Evolutionary conservation across 2,329 filamentous ascomycete genomes (phyloP).

Genomic region (Colletotrichum musae): DNA sequence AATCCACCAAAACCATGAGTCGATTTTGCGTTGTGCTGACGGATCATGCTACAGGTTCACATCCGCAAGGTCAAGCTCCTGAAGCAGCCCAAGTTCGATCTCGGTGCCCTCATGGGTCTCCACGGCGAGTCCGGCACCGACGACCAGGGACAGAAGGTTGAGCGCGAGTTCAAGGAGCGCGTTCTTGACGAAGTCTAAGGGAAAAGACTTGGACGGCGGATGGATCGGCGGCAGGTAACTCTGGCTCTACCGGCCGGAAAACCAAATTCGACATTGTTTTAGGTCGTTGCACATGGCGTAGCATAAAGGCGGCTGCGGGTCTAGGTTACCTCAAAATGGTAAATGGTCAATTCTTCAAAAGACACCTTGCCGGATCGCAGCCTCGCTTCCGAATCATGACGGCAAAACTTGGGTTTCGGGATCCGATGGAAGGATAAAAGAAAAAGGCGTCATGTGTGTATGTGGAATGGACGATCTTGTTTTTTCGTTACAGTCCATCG

Average conservation of each 20-base stretch:
- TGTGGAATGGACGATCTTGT: conserved; percentile 33
- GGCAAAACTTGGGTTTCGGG: conserved; percentile 37
- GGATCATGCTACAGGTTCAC: conserved; percentile 78
- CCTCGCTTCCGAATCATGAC: conserved; percentile 38
- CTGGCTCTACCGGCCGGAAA: conserved; percentile 40
- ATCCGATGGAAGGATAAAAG: conserved; percentile 28
- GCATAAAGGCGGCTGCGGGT: conserved; percentile 59
- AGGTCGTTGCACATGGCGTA: conserved; percentile 61
- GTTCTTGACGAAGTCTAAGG: conserved; percentile 94
- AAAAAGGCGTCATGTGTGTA: conserved; percentile 37
- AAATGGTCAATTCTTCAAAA: conserved; percentile 42
- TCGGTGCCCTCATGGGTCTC: conserved; percentile 94
- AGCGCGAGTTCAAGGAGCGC: conserved; percentile 99
- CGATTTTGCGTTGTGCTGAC: too few relatives aligned
- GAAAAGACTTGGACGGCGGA: conserved; percentile 57
- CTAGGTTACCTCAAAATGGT: conserved; percentile 53
- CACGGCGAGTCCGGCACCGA: conserved; percentile 98
- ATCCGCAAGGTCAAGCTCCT: conserved; percentile 99
- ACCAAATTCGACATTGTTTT: conserved; percentile 52
- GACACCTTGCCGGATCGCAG: conserved; percentile 33
- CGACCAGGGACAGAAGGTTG: conserved; percentile 98
- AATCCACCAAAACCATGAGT: too few relatives aligned
- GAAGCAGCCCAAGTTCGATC: conserved; percentile 99
- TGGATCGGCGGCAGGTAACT: conserved; percentile 53
- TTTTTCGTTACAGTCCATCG: conserved; percentile 7